A percentile compares a stretch with the other conserved stretches of the same genome.
phyloP scores from a whole-genome alignment of 192 early-diverging fungal genomes.

The Coemansia sp. region DNA sequence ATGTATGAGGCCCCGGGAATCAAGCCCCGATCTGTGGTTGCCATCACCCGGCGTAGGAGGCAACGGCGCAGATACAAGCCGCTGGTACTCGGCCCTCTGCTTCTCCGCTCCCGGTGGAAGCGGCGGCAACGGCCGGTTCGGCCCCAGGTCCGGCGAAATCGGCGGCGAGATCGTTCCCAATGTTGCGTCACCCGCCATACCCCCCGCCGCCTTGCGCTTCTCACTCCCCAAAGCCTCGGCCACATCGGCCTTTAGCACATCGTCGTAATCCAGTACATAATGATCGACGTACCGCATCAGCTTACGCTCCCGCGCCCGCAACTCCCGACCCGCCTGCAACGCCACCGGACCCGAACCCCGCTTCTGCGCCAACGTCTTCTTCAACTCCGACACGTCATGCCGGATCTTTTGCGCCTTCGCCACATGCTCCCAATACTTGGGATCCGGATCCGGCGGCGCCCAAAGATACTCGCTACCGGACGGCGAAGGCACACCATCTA shows the following conservation, averaged over 20 bases:
- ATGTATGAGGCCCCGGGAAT: slow-evolving; percentile 29
- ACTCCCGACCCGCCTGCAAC: slow-evolving; percentile 6
- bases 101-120: slow-evolving; percentile 3
- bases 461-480: slow-evolving; percentile 12
- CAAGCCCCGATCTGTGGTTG: slow-evolving; percentile 10
- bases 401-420: slow-evolving; percentile 36
- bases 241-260: slow-evolving; percentile 6
- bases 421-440: slow-evolving; percentile 41
- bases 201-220: background rate
- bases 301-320: slow-evolving; percentile 24
- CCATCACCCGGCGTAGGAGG: background rate
- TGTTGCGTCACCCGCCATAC: background rate
- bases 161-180: slow-evolving; percentile 34
- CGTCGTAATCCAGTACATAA: slow-evolving; percentile 39
- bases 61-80: background rate
- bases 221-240: background rate
- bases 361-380: slow-evolving; percentile 4
- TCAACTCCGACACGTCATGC: slow-evolving; percentile 10
- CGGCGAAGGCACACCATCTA: background rate
- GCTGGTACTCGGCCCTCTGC: background rate
- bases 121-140: slow-evolving; percentile 9
- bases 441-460: slow-evolving; percentile 38
- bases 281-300: slow-evolving; percentile 38
- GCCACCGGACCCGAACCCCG: background rate
- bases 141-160: slow-evolving; percentile 18